These are phyloP conservation scores for Orychophragmus violaceus DNA, from an alignment of 345 rosid species.

Conservation along the genomic window DNA sequence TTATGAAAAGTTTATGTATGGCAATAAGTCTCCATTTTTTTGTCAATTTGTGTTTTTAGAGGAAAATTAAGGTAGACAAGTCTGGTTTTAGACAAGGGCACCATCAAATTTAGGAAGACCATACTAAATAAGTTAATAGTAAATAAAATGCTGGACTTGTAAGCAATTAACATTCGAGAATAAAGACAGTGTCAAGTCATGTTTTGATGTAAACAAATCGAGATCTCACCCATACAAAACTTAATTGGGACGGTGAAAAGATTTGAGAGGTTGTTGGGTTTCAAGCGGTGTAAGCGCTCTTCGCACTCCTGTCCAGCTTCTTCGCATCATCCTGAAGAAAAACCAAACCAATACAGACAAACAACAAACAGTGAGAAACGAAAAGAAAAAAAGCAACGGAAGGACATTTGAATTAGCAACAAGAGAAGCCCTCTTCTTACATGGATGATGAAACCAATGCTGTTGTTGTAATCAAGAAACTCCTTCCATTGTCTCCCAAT, in stretches of 20 bases:
- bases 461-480: slow-evolving; percentile 60
- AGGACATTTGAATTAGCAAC: neutral
- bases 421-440: slow-evolving; percentile 32
- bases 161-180: slow-evolving; percentile 3
- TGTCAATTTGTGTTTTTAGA: neutral
- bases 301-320: slow-evolving; percentile 52
- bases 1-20: too few species aligned
- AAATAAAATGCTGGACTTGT: neutral
- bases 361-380: neutral
- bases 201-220: neutral
- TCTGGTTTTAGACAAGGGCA: neutral
- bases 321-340: slow-evolving; percentile 66
- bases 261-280: neutral
- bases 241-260: neutral
- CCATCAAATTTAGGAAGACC: neutral
- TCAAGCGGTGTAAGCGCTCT: slow-evolving; percentile 56
- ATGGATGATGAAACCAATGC: slow-evolving; percentile 76
- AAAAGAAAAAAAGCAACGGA: neutral
- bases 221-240: slow-evolving; percentile 17
- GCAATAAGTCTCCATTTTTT: too few species aligned
- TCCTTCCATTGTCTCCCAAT: slow-evolving; percentile 93
- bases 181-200: slow-evolving; percentile 4
- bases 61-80: neutral
- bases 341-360: neutral
- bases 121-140: neutral